Evolutionary conservation across 78 protist species (phyloP).

Genomic region (Protostelium mycophagum): DNA sequence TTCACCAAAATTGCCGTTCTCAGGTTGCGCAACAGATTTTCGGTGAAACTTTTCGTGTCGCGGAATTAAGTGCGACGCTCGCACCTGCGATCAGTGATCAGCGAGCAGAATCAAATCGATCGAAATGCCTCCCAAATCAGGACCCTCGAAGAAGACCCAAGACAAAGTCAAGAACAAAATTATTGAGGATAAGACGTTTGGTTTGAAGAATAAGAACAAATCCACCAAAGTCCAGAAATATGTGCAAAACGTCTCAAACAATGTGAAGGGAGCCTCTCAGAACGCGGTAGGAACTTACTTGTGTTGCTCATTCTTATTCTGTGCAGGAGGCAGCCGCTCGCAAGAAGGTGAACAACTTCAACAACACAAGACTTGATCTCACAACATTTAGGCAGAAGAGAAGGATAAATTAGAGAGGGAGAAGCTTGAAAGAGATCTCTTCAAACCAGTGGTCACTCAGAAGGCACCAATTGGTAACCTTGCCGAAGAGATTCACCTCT

Average conservation of each 20-base stretch:
- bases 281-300: neutral
- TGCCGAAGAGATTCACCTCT: too few relatives aligned
- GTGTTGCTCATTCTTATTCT: neutral
- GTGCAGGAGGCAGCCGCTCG: neutral
- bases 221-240: slow-evolving; percentile 56
- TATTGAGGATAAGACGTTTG: slow-evolving; percentile 90
- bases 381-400: slow-evolving; percentile 21
- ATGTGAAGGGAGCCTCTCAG: neutral
- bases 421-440: neutral
- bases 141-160: slow-evolving; percentile 38
- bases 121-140: slow-evolving; percentile 53
- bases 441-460: slow-evolving; percentile 30
- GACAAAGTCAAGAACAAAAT: slow-evolving; percentile 62
- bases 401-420: slow-evolving; percentile 44
- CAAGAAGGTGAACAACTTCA: neutral
- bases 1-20: too few relatives aligned
- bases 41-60: too few relatives aligned
- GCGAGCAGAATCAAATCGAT: too few relatives aligned
- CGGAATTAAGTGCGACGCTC: too few relatives aligned
- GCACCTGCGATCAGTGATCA: too few relatives aligned
- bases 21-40: too few relatives aligned
- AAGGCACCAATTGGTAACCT: slow-evolving; percentile 48
- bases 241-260: slow-evolving; percentile 37
- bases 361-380: slow-evolving; percentile 5
- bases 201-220: slow-evolving; percentile 90